phyloP scores from a whole-genome alignment of 1,284 basidiomycete species.

The Malassezia slooffiae region DNA sequence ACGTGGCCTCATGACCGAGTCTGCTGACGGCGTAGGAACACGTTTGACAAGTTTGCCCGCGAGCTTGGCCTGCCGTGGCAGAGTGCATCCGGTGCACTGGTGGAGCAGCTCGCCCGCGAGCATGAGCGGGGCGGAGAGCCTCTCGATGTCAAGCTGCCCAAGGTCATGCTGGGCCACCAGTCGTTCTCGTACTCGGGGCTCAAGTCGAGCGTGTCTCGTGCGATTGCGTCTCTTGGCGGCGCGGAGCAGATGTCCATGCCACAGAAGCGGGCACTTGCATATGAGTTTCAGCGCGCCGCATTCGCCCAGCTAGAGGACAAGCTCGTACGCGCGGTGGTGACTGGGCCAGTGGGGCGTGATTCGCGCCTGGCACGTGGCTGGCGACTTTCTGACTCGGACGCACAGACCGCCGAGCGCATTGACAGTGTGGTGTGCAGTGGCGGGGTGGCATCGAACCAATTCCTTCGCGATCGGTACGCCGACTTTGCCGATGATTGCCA shows the following conservation, averaged over 20 bases:
- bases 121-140: background rate
- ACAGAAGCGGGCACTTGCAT: constrained; percentile 14
- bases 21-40: constrained; percentile 15
- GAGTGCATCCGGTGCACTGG: constrained; percentile 30
- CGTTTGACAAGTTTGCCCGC: constrained; percentile 40
- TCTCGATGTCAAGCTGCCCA: constrained; percentile 14
- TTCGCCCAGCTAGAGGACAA: constrained; percentile 38
- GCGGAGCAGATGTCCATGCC: background rate
- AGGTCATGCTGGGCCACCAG: constrained; percentile 23
- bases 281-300: constrained; percentile 33
- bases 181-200: constrained; percentile 39
- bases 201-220: constrained; percentile 21
- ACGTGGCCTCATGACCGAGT: background rate
- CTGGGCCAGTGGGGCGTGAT: background rate
- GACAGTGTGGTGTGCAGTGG: constrained; percentile 35
- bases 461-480: constrained; percentile 18
- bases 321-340: constrained; percentile 17
- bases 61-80: constrained; percentile 34
- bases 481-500: background rate
- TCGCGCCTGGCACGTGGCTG: constrained; percentile 6
- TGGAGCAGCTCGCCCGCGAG: constrained; percentile 22
- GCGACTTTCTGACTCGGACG: constrained; percentile 8
- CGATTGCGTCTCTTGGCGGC: constrained; percentile 12
- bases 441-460: constrained; percentile 38
- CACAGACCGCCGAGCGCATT: constrained; percentile 11